Evolutionary conservation across 805 yeast genomes (phyloP).

Genomic region (Naumovozyma castellii): DNA sequence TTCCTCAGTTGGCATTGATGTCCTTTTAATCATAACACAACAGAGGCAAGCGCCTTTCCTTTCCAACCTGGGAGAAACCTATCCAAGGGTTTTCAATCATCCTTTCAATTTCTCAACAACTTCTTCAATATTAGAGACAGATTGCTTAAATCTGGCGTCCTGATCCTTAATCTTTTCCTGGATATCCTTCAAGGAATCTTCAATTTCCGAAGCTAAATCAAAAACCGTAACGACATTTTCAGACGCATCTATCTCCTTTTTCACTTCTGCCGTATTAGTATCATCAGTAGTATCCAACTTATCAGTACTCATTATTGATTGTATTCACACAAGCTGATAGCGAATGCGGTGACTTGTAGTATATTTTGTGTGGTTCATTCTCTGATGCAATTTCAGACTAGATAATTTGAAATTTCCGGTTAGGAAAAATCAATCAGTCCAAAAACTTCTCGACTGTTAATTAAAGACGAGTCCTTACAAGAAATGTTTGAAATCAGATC

Average conservation of each 20-base stretch:
- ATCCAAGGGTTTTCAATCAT: too few relatives aligned
- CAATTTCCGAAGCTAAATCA: conserved; percentile 24
- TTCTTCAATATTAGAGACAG: conserved; percentile 15
- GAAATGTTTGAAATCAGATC: background rate
- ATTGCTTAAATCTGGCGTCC: conserved; percentile 16
- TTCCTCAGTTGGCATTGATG: too few relatives aligned
- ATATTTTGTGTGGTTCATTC: too few relatives aligned
- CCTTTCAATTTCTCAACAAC: conserved; percentile 11
- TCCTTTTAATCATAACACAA: too few relatives aligned
- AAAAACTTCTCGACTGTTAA: too few relatives aligned
- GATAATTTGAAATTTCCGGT: too few relatives aligned
- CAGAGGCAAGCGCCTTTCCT: too few relatives aligned
- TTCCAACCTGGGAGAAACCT: too few relatives aligned
- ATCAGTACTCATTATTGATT: background rate
- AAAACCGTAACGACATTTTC: conserved; percentile 18
- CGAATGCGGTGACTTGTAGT: too few relatives aligned
- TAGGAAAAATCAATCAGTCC: too few relatives aligned
- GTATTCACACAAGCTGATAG: background rate
- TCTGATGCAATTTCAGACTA: too few relatives aligned
- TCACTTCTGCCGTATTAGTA: background rate
- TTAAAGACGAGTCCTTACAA: background rate
- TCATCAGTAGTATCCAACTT: background rate
- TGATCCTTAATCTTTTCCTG: conserved; percentile 11
- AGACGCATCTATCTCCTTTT: conserved; percentile 4
- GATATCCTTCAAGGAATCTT: conserved; percentile 16